Evolutionary conservation across 1,139 yeast genomes (phyloP).

Genomic region (Scheffersomyces titani): DNA sequence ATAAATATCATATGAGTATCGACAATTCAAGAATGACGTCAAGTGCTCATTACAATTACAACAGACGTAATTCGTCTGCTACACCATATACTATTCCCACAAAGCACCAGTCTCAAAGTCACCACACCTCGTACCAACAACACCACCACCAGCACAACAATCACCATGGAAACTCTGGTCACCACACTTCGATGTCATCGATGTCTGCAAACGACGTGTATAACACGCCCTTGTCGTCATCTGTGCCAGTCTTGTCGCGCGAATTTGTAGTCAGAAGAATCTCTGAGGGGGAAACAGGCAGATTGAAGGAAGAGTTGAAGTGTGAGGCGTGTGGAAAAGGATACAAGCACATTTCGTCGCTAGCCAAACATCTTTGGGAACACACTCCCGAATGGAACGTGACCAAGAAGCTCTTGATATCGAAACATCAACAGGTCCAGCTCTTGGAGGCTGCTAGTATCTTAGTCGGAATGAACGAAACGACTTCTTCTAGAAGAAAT

Average conservation of each 20-base stretch:
- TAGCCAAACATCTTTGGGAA: slow-evolving; percentile 73
- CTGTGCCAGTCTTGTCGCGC: slow-evolving; percentile 58
- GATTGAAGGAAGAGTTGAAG: slow-evolving; percentile 77
- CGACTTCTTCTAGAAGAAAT: slow-evolving; percentile 14
- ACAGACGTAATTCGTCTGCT: slow-evolving; percentile 32
- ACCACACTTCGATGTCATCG: slow-evolving; percentile 6
- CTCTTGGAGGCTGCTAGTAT: slow-evolving; percentile 86
- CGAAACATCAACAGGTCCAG: slow-evolving; percentile 93
- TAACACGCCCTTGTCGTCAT: slow-evolving; percentile 22
- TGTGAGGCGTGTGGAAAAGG: slow-evolving; percentile 93
- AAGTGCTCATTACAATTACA: slow-evolving; percentile 31
- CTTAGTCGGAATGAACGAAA: slow-evolving; percentile 77
- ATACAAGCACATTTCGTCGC: slow-evolving; percentile 79
- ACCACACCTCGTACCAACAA: background rate
- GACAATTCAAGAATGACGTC: slow-evolving; percentile 21
- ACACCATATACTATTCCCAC: slow-evolving; percentile 39
- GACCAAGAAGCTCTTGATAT: slow-evolving; percentile 73
- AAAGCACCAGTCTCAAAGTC: slow-evolving; percentile 23
- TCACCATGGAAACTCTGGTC: slow-evolving; percentile 12
- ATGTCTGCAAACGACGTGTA: background rate
- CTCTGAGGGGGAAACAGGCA: slow-evolving; percentile 83
- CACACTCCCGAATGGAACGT: slow-evolving; percentile 93
- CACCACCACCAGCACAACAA: slow-evolving; percentile 10
- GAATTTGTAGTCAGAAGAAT: slow-evolving; percentile 81
- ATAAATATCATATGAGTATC: background rate